Conservation (phyloP, 257 asterid genomes). For the Catharanthus roseus region DNA sequence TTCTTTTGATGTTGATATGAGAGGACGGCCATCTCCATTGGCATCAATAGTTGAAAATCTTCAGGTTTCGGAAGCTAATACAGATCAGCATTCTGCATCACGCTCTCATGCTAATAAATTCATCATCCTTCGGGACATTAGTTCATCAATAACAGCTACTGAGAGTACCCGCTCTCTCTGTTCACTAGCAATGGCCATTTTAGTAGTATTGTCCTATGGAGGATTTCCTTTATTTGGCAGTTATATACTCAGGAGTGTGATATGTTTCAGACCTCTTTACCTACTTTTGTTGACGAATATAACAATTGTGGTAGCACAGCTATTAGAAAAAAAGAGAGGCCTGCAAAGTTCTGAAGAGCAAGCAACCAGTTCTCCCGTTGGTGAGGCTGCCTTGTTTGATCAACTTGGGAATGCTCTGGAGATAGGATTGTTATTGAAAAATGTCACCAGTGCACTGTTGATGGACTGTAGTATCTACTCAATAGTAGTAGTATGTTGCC, state of each 20-base stretch:
- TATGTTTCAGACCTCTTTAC: conserved; percentile 55
- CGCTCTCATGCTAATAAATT: conserved; percentile 22
- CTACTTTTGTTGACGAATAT: conserved; percentile 60
- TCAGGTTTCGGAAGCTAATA: conserved; percentile 14
- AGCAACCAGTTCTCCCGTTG: conserved; percentile 23
- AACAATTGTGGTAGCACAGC: conserved; percentile 44
- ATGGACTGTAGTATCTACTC: conserved; percentile 69
- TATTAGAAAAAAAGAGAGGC: conserved; percentile 27
- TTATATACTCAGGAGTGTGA: conserved; percentile 25
- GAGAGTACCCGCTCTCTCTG: conserved; percentile 48
- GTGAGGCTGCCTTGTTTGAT: conserved; percentile 41
- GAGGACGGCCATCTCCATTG: conserved; percentile 30
- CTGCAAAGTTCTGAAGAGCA: conserved; percentile 21
- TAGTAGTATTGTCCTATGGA: conserved; percentile 49
- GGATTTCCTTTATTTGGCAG: conserved; percentile 51
- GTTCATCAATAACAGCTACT: conserved; percentile 54
- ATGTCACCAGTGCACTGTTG: conserved; percentile 44
- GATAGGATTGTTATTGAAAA: conserved; percentile 44
- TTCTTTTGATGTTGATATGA: conserved; percentile 24
- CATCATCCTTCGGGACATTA: conserved; percentile 35
- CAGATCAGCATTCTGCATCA: conserved; percentile 19
- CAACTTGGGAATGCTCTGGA: conserved; percentile 60
- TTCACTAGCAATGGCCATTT: conserved; percentile 51
- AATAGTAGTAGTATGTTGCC: conserved; percentile 47
- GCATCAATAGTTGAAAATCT: conserved; percentile 26